These are phyloP conservation scores for Erysimum pusillum DNA, from an alignment of 441 rosid genomes.

Conservation along the genomic window DNA sequence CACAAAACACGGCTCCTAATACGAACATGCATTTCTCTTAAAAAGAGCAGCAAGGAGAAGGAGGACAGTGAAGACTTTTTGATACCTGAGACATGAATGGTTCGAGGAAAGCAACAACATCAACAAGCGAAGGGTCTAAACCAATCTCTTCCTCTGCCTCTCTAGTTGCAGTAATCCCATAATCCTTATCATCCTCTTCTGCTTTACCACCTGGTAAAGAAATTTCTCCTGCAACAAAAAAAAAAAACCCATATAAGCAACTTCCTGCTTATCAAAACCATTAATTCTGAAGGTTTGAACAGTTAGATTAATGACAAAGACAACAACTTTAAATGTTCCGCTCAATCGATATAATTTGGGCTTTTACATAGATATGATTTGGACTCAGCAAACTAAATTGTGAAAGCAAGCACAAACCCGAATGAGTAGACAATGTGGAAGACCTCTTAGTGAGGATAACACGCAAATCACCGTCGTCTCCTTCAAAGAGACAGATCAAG, in stretches of 20 bases:
- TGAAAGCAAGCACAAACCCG: conserved; percentile 55
- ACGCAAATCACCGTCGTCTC: conserved; percentile 75
- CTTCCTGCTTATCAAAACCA: conserved; percentile 1
- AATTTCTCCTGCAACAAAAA: conserved; percentile 72
- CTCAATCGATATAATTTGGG: neutral
- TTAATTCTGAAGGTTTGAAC: neutral
- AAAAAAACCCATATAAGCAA: neutral
- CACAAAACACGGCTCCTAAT: neutral
- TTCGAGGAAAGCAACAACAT: conserved; percentile 70
- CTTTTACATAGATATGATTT: neutral
- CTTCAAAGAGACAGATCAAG: conserved; percentile 80
- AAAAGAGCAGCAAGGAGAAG: conserved; percentile 15
- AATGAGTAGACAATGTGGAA: conserved; percentile 67
- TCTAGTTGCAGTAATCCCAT: conserved; percentile 75
- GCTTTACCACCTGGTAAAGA: conserved; percentile 89
- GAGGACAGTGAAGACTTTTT: neutral
- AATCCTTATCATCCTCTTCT: conserved; percentile 76
- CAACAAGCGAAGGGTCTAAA: conserved; percentile 78
- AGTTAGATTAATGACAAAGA: conserved; percentile 3
- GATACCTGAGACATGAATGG: conserved; percentile 85
- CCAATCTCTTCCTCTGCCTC: conserved; percentile 91
- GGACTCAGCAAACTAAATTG: conserved; percentile 1
- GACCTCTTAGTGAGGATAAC: conserved; percentile 87
- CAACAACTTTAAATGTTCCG: neutral
- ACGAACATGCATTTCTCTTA: neutral